Percentiles rank a stretch among this genome's conserved stretches.
Evolutionary conservation across 1,284 basidiomycete genomes (phyloP).

Genomic region (Vanrija pseudolonga): DNA sequence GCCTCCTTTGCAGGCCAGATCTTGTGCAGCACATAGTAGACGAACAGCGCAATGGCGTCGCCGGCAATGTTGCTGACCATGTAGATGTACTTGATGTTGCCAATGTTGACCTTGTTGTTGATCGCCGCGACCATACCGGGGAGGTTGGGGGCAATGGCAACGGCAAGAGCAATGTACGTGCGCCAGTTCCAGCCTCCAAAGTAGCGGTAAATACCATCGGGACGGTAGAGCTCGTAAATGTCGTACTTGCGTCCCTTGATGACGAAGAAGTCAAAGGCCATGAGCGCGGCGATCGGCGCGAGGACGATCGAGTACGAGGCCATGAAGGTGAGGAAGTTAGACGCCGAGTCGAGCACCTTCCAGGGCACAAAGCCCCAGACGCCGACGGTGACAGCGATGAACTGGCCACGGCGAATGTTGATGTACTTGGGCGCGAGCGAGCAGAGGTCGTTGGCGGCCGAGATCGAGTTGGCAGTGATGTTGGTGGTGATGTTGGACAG

Average conservation of each 20-base stretch:
- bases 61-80: slow-evolving; percentile 13
- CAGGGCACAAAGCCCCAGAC: slow-evolving; percentile 56
- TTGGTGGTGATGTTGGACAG: slow-evolving; percentile 70
- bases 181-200: slow-evolving; percentile 42
- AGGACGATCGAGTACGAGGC: slow-evolving; percentile 45
- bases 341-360: slow-evolving; percentile 42
- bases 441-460: slow-evolving; percentile 72
- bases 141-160: slow-evolving; percentile 41
- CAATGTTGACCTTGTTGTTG: slow-evolving; percentile 32
- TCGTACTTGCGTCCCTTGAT: slow-evolving; percentile 30
- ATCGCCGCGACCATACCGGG: slow-evolving; percentile 42
- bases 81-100: slow-evolving; percentile 40
- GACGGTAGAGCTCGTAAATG: slow-evolving; percentile 45
- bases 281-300: slow-evolving; percentile 40
- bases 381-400: slow-evolving; percentile 68
- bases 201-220: slow-evolving; percentile 46
- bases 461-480: slow-evolving; percentile 65
- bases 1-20: slow-evolving; percentile 9
- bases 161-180: slow-evolving; percentile 29
- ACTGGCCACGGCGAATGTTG: slow-evolving; percentile 70
- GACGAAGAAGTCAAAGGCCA: slow-evolving; percentile 44
- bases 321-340: slow-evolving; percentile 44
- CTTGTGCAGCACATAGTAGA: slow-evolving; percentile 9
- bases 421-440: slow-evolving; percentile 57
- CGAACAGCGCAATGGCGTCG: slow-evolving; percentile 4